Evolutionary conservation across 176 grass and related monocot species (phyloP).

Genomic region (Ensete glaucum): DNA sequence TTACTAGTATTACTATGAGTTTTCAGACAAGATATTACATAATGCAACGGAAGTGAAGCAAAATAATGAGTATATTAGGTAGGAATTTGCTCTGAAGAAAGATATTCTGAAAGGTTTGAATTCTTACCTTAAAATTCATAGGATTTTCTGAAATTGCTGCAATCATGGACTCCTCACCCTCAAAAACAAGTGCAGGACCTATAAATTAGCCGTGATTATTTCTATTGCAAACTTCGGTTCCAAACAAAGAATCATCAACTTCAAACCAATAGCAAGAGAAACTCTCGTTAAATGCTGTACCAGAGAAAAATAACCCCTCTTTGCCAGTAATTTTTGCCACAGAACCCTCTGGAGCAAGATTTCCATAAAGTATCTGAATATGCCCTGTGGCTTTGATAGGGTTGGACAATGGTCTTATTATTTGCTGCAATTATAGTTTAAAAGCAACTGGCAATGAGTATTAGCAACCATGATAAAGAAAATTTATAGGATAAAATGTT

Average conservation of each 20-base stretch:
- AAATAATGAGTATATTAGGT: no score
- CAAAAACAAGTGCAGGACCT: slow-evolving; percentile 92
- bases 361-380: slow-evolving; percentile 97
- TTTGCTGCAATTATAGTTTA: slow-evolving; percentile 41
- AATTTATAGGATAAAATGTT: neutral
- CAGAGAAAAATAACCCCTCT: slow-evolving; percentile 95
- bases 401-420: slow-evolving; percentile 76
- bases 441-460: neutral
- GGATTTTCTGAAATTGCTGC: slow-evolving; percentile 80
- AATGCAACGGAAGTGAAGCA: no score
- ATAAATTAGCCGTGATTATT: neutral
- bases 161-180: slow-evolving; percentile 97
- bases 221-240: neutral
- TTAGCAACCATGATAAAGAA: neutral
- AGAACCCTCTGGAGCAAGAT: slow-evolving; percentile 94
- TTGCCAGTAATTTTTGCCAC: slow-evolving; percentile 99
- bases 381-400: slow-evolving; percentile 98
- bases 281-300: slow-evolving; percentile 22
- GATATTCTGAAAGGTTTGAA: neutral
- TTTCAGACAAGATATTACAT: no score
- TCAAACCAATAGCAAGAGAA: neutral
- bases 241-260: neutral
- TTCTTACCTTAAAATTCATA: slow-evolving; percentile 62
- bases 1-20: no score
- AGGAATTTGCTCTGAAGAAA: neutral